Evolutionary conservation across 2,329 filamentous ascomycete species (phyloP).

Genomic region (Aciculosporium take): DNA sequence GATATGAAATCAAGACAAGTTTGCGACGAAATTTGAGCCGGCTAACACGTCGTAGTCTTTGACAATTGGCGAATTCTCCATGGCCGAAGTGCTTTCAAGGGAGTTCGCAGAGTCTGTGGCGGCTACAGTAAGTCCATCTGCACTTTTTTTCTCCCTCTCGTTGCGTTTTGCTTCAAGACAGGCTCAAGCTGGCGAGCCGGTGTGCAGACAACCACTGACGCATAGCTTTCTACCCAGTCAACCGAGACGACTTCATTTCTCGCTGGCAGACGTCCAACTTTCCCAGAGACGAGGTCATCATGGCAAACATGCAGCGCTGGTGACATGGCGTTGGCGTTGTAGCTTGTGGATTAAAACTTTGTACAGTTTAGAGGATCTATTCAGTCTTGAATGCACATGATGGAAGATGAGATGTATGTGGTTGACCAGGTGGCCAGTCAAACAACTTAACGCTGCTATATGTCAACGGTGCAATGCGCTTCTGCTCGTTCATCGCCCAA

Average conservation of each 20-base stretch:
- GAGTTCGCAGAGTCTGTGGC: slow-evolving; percentile 76
- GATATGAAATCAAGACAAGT: neutral
- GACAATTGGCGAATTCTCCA: slow-evolving; percentile 95
- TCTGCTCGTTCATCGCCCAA: too few relatives aligned
- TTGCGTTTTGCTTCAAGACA: too few relatives aligned
- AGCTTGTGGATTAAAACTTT: neutral
- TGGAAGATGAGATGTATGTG: neutral
- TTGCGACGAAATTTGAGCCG: neutral
- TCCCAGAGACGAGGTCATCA: slow-evolving; percentile 29
- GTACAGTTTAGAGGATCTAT: neutral
- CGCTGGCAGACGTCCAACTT: slow-evolving; percentile 61
- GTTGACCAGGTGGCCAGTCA: too few relatives aligned
- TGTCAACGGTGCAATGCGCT: too few relatives aligned
- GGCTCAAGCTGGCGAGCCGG: neutral
- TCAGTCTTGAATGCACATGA: neutral
- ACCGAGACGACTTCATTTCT: slow-evolving; percentile 68
- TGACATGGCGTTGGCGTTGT: neutral
- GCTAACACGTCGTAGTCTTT: slow-evolving; percentile 46
- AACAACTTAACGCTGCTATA: too few relatives aligned
- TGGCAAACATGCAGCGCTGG: slow-evolving; percentile 18
- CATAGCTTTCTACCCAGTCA: slow-evolving; percentile 35
- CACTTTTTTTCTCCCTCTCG: neutral
- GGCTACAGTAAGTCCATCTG: slow-evolving; percentile 57
- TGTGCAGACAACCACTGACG: neutral
- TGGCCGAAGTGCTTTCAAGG: slow-evolving; percentile 69